These are phyloP conservation scores for Ascochyta viciae-villosae DNA, from an alignment of 2,329 filamentous ascomycete species.

Conservation along the genomic window DNA sequence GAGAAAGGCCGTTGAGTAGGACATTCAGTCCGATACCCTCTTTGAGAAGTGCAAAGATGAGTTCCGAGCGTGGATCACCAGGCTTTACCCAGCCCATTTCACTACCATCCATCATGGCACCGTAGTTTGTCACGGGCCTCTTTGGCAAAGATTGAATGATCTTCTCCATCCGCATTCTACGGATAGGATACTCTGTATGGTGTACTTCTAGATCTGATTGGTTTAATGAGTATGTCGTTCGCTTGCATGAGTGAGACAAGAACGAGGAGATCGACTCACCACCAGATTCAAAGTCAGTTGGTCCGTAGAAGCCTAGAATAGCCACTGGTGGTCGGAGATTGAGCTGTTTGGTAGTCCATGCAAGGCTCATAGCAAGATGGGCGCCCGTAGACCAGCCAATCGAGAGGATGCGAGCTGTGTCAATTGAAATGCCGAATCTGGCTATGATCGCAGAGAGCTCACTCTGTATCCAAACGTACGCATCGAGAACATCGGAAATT, in stretches of 20 bases:
- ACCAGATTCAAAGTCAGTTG: slow-evolving; percentile 35
- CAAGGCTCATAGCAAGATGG: slow-evolving; percentile 54
- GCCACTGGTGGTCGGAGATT: slow-evolving; percentile 51
- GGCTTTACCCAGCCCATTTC: slow-evolving; percentile 12
- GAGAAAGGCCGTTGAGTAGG: slow-evolving; percentile 21
- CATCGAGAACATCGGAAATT: slow-evolving; percentile 54
- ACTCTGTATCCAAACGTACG: slow-evolving; percentile 9
- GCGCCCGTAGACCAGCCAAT: slow-evolving; percentile 61
- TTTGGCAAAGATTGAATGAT: no score
- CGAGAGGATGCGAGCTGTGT: slow-evolving; percentile 46
- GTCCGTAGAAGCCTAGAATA: slow-evolving; percentile 57
- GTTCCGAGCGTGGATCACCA: slow-evolving; percentile 20
- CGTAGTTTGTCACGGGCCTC: slow-evolving; percentile 14
- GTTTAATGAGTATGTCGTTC: no score
- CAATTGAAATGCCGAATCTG: slow-evolving; percentile 7
- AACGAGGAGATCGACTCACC: background rate
- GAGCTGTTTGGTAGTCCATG: slow-evolving; percentile 43
- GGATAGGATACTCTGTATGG: no score
- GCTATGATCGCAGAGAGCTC: background rate
- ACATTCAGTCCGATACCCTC: slow-evolving; percentile 16
- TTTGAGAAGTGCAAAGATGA: slow-evolving; percentile 18
- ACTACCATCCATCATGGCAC: slow-evolving; percentile 2
- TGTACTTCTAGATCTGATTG: no score
- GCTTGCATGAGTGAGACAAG: no score
- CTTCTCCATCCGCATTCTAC: no score